Evolutionary conservation across 768 basidiomycete species (phyloP).

Genomic region (Serendipita vermifera): DNA sequence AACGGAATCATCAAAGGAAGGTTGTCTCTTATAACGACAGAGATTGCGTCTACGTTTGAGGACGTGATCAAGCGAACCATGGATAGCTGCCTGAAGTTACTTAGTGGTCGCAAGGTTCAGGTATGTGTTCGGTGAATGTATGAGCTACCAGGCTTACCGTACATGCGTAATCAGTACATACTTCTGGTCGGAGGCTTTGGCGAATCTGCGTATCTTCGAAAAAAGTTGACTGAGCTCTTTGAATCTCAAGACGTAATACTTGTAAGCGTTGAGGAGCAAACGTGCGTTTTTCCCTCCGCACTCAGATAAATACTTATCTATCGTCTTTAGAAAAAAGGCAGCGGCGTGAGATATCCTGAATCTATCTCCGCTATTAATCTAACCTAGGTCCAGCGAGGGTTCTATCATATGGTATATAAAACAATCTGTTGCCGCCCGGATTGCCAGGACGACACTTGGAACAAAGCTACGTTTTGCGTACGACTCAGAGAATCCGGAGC

Average conservation of each 20-base stretch:
- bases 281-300: not conserved
- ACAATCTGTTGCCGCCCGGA: not conserved
- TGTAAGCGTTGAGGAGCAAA: slow-evolving; percentile 7
- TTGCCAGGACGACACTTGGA: not conserved
- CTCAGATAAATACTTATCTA: no score
- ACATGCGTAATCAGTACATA: not conserved
- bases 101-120: no score
- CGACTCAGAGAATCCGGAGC: not conserved
- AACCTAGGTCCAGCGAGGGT: no score
- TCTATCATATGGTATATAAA: not conserved
- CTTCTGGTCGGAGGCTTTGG: slow-evolving; percentile 10
- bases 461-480: not conserved
- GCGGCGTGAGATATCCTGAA: slow-evolving; percentile 6
- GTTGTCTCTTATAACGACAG: not conserved
- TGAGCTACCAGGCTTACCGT: not conserved
- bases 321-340: not conserved
- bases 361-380: no score
- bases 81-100: not conserved
- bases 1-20: not conserved
- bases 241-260: not conserved
- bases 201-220: slow-evolving; percentile 1
- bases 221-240: not conserved
- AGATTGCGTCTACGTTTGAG: not conserved
- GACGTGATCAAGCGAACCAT: not conserved
- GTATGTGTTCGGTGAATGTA: not conserved